phyloP scores from a whole-genome alignment of 192 early-diverging fungal genomes.

The Linnemannia hyalina region DNA sequence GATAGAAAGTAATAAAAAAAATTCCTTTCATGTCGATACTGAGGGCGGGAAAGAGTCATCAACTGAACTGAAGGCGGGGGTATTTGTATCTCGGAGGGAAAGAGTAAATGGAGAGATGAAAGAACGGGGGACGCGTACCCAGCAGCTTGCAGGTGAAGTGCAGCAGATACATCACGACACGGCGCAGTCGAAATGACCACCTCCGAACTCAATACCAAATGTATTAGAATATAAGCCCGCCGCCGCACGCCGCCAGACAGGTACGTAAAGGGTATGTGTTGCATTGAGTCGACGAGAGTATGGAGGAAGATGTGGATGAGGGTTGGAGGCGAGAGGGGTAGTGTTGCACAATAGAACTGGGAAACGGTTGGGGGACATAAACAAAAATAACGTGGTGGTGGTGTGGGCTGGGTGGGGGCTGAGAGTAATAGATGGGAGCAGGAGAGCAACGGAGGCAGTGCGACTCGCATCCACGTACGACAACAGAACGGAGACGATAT shows the following conservation, averaged over 20 bases:
- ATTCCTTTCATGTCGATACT: background rate
- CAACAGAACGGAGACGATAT: background rate
- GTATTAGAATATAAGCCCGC: background rate
- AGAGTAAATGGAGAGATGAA: background rate
- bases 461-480: background rate
- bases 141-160: background rate
- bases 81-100: background rate
- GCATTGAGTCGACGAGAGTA: background rate
- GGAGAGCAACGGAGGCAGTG: background rate
- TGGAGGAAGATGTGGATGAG: background rate
- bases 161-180: background rate
- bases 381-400: background rate
- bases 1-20: background rate
- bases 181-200: conserved; percentile 4
- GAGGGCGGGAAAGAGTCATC: background rate
- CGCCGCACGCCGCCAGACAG: background rate
- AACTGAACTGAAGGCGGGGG: background rate
- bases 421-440: background rate
- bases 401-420: background rate
- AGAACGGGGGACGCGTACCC: background rate
- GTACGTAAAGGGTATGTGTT: background rate
- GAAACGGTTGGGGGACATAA: too few relatives aligned
- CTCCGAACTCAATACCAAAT: background rate
- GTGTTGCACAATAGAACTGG: background rate
- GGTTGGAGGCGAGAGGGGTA: background rate